Evolutionary conservation across 768 basidiomycete genomes (phyloP), one percentile per base, ranked within the genome.

Genomic region (Tricholoma hemisulphureum): DNA sequence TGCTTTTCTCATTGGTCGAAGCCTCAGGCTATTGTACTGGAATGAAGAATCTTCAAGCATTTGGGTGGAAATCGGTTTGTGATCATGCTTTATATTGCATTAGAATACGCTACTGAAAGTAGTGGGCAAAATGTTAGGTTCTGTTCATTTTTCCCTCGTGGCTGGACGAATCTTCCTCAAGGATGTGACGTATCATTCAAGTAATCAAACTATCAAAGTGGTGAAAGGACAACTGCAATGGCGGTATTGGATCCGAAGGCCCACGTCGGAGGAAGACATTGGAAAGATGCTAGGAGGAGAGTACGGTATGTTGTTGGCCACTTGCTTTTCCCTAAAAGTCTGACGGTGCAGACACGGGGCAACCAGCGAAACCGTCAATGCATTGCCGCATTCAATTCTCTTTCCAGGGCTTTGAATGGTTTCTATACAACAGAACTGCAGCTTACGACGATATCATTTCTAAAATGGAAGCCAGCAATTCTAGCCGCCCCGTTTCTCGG

Each of bases 171-270:
- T 98, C 51, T 81, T 95, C 20, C 79, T 98, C 64, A 93, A 92
- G 75, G 91, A 98, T 68, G 69, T 97, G 29, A 78, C 82, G 16
- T 98, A 98, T 70, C 86, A 96, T 71, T 95, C 94, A 2, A 89
- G 91, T 68, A 98, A 96, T 71, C 90, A 97, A 70, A 92, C 90
- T 18, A 79, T 95, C 43, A 85, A 86, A 60, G 80, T 94, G 51
- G 83, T 93, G 48, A 91, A 93, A 71, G 91, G 87, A 1, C 86
- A 93, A 67, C 71, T 98, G 49, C 89, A 89, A 62, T 98, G 95
- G 94, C 81, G 93, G 61, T 98, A 96, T 70, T 98, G 96, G 96
- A 80, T 93, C 49, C 86, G 93, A 56, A 76, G 81, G 37, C 89
- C 94, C 2, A 83, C 88, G 8, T 81, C 84, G n/a, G 88, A 88